Conservation (phyloP, 2,329 filamentous ascomycete species). For the Alternaria ethzedia region DNA sequence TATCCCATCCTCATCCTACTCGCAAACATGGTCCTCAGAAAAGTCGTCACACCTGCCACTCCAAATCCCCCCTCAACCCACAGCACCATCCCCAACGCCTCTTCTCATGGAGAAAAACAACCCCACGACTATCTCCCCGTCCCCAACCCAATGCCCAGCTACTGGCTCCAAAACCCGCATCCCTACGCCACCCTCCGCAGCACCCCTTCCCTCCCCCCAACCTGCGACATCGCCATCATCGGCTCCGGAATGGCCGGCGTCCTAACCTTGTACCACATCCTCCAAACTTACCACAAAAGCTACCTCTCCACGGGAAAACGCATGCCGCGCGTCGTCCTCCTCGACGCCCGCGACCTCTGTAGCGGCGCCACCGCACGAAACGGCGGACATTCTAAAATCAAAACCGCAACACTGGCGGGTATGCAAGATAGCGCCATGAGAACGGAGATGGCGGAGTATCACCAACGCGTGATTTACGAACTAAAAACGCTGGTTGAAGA, state of each 20-base stretch:
- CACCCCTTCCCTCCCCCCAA: slow-evolving; percentile 18
- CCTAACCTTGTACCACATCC: not conserved
- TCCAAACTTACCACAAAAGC: not conserved
- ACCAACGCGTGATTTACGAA: not conserved
- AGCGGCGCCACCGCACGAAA: not conserved
- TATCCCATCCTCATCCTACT: not conserved
- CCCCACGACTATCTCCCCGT: slow-evolving; percentile 35
- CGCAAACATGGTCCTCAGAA: not conserved
- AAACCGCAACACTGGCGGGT: not conserved
- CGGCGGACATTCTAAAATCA: not conserved
- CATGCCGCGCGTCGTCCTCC: not conserved
- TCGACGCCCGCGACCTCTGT: not conserved
- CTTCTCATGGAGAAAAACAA: not conserved
- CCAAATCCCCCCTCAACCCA: not conserved
- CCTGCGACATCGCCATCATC: not conserved
- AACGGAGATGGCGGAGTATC: not conserved
- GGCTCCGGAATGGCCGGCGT: not conserved
- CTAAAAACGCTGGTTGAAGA: not conserved
- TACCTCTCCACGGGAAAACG: not conserved
- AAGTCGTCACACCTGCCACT: not conserved
- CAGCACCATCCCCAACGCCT: not conserved
- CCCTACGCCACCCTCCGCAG: slow-evolving; percentile 36
- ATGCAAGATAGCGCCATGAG: not conserved
- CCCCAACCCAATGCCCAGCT: slow-evolving; percentile 39
- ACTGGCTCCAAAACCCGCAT: slow-evolving; percentile 46